Percentiles rank a stretch among this genome's conserved stretches.
Evolutionary conservation across 2,329 filamentous ascomycete genomes (phyloP).

Genomic region (Cladobotryum mycophilum): DNA sequence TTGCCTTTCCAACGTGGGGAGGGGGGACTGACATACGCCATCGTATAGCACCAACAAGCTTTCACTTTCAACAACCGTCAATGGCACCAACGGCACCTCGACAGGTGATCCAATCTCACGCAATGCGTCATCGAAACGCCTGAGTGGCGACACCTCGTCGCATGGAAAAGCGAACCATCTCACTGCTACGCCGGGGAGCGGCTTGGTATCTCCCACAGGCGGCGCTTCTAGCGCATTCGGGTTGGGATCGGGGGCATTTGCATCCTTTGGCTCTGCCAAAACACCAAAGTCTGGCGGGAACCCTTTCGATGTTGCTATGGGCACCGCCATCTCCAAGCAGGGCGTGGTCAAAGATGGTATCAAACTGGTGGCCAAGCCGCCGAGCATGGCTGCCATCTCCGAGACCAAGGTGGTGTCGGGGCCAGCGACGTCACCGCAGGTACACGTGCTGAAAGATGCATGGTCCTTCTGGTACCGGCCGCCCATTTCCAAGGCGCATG

Average conservation of each 20-base stretch:
- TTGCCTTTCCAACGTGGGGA: not conserved
- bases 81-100: constrained; percentile 44
- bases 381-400: constrained; percentile 40
- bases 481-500: constrained; percentile 90
- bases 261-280: constrained; percentile 75
- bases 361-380: constrained; percentile 24
- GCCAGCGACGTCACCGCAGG: constrained; percentile 36
- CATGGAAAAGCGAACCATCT: constrained; percentile 76
- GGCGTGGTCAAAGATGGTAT: constrained; percentile 25
- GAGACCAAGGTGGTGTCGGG: constrained; percentile 28
- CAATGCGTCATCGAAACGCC: constrained; percentile 64
- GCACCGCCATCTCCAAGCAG: constrained; percentile 31
- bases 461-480: constrained; percentile 99
- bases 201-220: constrained; percentile 36
- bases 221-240: constrained; percentile 85
- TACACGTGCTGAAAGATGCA: constrained; percentile 64
- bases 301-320: constrained; percentile 69
- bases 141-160: constrained; percentile 63
- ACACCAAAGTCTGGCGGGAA: constrained; percentile 80
- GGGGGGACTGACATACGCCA: constrained; percentile 17
- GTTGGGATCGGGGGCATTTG: constrained; percentile 89
- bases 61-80: constrained; percentile 71
- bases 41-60: constrained; percentile 72
- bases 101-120: constrained; percentile 53
- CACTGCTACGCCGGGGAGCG: constrained; percentile 63